These are phyloP conservation scores for Solanum hybrid DNA, from an alignment of 305 asterid genomes.

Conservation along the genomic window DNA sequence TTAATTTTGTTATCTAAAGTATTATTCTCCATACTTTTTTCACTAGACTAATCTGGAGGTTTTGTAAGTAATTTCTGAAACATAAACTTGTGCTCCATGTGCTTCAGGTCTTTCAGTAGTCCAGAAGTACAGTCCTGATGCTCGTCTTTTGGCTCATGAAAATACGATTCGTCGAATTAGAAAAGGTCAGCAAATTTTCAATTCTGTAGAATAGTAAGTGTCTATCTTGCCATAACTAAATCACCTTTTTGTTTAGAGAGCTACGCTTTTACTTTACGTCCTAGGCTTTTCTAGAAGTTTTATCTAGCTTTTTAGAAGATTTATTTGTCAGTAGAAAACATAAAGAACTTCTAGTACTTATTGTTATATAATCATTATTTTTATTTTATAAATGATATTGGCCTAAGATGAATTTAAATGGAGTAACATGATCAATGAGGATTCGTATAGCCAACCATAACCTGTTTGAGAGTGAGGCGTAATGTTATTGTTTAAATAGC, in stretches of 20 bases:
- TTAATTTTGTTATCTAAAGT: neutral
- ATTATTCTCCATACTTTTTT: neutral
- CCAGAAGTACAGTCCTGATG: conserved; percentile 78
- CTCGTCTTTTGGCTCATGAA: conserved; percentile 72
- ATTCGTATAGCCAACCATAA: neutral
- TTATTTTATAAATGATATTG: neutral
- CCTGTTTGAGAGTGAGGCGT: neutral
- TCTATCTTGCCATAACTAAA: neutral
- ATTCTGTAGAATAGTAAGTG: neutral
- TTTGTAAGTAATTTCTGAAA: neutral
- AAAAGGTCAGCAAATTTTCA: conserved; percentile 43
- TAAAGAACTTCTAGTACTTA: neutral
- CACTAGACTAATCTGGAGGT: neutral
- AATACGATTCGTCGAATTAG: conserved; percentile 55
- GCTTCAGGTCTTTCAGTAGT: conserved; percentile 71
- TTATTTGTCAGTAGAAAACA: neutral
- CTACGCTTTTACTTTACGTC: neutral
- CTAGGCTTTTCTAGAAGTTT: neutral
- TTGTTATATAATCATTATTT: neutral
- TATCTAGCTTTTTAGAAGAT: neutral
- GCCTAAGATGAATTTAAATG: neutral
- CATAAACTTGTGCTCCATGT: conserved; percentile 1
- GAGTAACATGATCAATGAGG: neutral
- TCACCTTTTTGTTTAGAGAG: neutral
- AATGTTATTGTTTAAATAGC: neutral